Evolutionary conservation across 2,329 filamentous ascomycete species (phyloP), one percentile per base, ranked within the genome.

Genomic region (Microdochium bolleyi): DNA sequence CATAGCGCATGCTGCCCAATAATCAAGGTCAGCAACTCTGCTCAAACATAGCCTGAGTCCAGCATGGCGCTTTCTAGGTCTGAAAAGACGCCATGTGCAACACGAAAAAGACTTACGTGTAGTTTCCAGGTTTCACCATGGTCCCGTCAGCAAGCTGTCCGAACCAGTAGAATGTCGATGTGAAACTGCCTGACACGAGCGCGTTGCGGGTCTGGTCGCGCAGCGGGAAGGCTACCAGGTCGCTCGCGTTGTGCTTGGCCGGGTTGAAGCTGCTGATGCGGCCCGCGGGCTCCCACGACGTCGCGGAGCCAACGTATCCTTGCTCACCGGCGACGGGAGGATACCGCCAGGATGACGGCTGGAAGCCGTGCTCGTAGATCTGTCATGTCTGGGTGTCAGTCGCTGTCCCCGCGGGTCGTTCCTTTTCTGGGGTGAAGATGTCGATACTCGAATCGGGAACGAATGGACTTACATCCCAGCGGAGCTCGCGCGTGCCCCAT

Each of bases 121-220:
- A 46, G 19, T 46, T 46, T 13, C 41, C 41, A 21, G 41, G 41
- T 13, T 22, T 46, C 16, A 46, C 19, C 41, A 19, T 46, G n/a
- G n/a, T 11, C 7, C 41, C 41, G 13, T 21, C 21, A 3, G 41
- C 41, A 7, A 46, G 21, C 19, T 46, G n/a, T 10, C 41, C 41
- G 19, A 46, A 46, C 41, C 41, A 46, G 13, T 46, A 46, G 22
- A 19, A 46, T 4, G 41, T 46, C 41, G 41, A 46, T 8, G 41
- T 46, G 21, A 46, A 46, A 13, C 41, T 46, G 14, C 41, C 41
- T 4, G 16, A 4, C 3, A 46, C 41, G 32, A 55, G n/a, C 3
- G 53, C 56, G 2, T 58, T 58, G 14, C 41, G 16, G 14, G 41
- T 46, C 41, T 46, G n/a, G 21, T 57, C 52, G 1, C 21, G 52